Percentiles rank a stretch among this genome's conserved stretches.
phyloP scores from a whole-genome alignment of 208 protist genomes.

The Novymonas esmeraldas region DNA sequence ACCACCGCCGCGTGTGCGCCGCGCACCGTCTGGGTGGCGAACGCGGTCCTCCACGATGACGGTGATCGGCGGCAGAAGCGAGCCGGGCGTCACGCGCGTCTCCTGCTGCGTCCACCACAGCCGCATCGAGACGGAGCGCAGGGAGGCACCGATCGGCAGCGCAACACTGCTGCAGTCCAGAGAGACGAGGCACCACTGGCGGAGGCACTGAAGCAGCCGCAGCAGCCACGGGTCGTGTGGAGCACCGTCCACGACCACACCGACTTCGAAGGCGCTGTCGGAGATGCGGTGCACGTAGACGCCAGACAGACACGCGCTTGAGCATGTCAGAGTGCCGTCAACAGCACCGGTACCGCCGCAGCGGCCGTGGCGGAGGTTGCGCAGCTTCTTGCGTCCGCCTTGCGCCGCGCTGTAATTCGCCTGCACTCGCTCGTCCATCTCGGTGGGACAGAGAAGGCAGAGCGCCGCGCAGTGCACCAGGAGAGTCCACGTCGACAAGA shows the following conservation, averaged over 20 bases:
- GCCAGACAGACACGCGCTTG: too few species aligned
- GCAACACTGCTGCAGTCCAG: slow-evolving; percentile 5
- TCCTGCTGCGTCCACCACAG: slow-evolving; percentile 65
- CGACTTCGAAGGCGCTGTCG: slow-evolving; percentile 33
- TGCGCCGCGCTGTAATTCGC: too few species aligned
- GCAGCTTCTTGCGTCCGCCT: too few species aligned
- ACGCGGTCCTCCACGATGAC: slow-evolving; percentile 56
- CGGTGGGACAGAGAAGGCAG: slow-evolving; percentile 11
- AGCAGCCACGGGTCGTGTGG: slow-evolving; percentile 13
- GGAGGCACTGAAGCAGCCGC: slow-evolving; percentile 28
- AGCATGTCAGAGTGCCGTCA: too few species aligned
- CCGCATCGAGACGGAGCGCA: slow-evolving; percentile 44
- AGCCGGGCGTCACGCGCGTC: slow-evolving; percentile 47
- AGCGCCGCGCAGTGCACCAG: slow-evolving; percentile 23
- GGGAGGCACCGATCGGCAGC: slow-evolving; percentile 52
- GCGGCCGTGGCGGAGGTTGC: too few species aligned
- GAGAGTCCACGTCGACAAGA: slow-evolving; percentile 28
- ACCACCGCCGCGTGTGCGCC: too few species aligned
- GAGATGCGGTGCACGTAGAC: slow-evolving; percentile 43
- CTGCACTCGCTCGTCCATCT: slow-evolving; percentile 7
- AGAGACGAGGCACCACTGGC: slow-evolving; percentile 9
- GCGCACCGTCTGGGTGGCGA: too few species aligned
- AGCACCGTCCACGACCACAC: slow-evolving; percentile 44
- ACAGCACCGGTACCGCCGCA: too few species aligned
- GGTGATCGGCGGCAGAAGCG: slow-evolving; percentile 48